Conservation (phyloP, 2,329 filamentous ascomycete genomes). For the Tolypocladium sp. region DNA sequence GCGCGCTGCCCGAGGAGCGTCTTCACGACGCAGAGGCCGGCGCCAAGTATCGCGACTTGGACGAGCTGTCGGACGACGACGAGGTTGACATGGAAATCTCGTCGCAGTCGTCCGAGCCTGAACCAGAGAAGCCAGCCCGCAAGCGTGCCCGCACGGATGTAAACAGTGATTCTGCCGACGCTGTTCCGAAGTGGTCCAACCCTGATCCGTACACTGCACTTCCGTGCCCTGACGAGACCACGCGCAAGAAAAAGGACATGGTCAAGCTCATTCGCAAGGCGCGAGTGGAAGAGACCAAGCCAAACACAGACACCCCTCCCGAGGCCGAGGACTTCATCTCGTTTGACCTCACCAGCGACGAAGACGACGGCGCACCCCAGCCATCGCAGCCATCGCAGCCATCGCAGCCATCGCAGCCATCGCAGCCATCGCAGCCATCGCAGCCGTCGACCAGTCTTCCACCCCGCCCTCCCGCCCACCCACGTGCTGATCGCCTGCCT, state of each 20-base stretch:
- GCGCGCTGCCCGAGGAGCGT: conserved; percentile 32
- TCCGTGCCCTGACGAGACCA: conserved; percentile 66
- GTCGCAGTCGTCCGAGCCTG: conserved; percentile 14
- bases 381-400: too few relatives aligned
- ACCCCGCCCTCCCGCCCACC: conserved; percentile 10
- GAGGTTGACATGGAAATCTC: conserved; percentile 59
- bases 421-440: background rate
- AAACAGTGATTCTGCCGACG: conserved; percentile 26
- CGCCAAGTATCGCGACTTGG: conserved; percentile 44
- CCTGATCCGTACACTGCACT: conserved; percentile 87
- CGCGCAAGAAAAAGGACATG: conserved; percentile 73
- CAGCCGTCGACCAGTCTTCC: conserved; percentile 2
- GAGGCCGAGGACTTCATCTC: conserved; percentile 83
- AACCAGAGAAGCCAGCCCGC: conserved; percentile 29
- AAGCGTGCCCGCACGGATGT: conserved; percentile 21
- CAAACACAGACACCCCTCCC: conserved; percentile 40
- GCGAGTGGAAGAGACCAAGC: conserved; percentile 49
- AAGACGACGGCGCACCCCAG: conserved; percentile 20
- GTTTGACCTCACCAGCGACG: conserved; percentile 58
- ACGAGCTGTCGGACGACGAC: conserved; percentile 53
- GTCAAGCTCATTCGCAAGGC: conserved; percentile 89
- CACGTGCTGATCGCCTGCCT: conserved; percentile 5
- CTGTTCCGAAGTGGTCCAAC: conserved; percentile 80
- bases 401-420: background rate
- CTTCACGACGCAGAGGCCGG: conserved; percentile 34